Evolutionary conservation across 169 alveolate genomes (phyloP).

Genomic region (Plasmodium ovale): DNA sequence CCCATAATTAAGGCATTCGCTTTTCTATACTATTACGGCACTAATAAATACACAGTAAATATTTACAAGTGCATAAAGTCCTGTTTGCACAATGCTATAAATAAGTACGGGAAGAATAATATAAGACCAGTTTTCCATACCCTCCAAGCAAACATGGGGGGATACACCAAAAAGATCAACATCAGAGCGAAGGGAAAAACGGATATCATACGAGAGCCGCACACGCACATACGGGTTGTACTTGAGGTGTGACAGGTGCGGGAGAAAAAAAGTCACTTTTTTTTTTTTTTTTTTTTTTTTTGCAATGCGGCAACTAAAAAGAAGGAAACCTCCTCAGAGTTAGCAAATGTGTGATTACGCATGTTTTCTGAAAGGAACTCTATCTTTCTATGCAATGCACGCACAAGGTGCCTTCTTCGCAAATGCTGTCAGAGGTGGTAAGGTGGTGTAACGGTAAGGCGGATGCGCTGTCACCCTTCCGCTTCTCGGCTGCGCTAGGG

Average conservation of each 20-base stretch:
- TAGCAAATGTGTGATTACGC: too few relatives aligned
- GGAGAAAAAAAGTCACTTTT: neutral
- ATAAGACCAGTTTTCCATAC: slow-evolving; percentile 71
- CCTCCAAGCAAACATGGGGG: slow-evolving; percentile 75
- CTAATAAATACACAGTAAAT: slow-evolving; percentile 69
- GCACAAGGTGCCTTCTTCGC: too few relatives aligned
- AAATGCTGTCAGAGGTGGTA: too few relatives aligned
- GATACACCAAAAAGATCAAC: slow-evolving; percentile 66
- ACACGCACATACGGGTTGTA: slow-evolving; percentile 72
- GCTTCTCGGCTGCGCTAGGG: neutral
- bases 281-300: neutral
- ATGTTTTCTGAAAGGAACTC: too few relatives aligned
- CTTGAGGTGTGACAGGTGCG: slow-evolving; percentile 17
- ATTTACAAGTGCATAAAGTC: slow-evolving; percentile 72
- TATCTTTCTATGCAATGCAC: too few relatives aligned
- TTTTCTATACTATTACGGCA: slow-evolving; percentile 66
- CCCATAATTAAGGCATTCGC: slow-evolving; percentile 66
- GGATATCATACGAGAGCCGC: slow-evolving; percentile 74
- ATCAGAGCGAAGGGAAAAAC: slow-evolving; percentile 70
- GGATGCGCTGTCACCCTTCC: too few relatives aligned
- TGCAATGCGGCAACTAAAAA: neutral
- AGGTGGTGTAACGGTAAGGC: too few relatives aligned
- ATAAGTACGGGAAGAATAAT: slow-evolving; percentile 66
- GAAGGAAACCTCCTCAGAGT: neutral
- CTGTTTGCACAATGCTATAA: slow-evolving; percentile 64